Evolutionary conservation across 2,329 filamentous ascomycete species (phyloP), one percentile per base, ranked within the genome.

Genomic region (Fonsecaea monophora): DNA sequence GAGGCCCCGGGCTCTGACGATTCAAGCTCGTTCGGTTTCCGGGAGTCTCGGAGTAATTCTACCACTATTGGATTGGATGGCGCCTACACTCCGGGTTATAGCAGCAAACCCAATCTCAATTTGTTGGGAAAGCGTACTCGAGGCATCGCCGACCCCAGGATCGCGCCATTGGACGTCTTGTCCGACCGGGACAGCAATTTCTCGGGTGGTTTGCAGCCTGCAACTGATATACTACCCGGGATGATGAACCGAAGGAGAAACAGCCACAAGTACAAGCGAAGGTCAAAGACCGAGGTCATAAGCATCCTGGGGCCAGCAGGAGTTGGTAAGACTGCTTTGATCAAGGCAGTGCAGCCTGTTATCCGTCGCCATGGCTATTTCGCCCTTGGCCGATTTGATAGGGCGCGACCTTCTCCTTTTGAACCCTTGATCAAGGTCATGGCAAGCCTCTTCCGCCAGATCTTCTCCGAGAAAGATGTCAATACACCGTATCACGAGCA

Each of bases 401-500:
- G 84, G 60, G 82, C 85, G 18, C 84, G 84, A 70, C 83, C 83
- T 62, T 82, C 85, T 4, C 87, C 87, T 0, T 89, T 88, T 69
- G 87, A 89, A 63, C 85, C 87, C 0, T 82, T 89, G 42, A 78
- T 88, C 18, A 84, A 83, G 67, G 79, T 87, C n/a, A 81, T 89
- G 78, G 85, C 84, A 6, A 87, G 85, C 42, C 77, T 89, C 18
- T 85, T 89, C 64, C 82, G 87, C 32, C 87, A 89, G 68, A 88
- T 89, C 6, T 89, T 89, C 72, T 88, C 86, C 0, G 87, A 89
- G 73, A 83, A 84, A 40, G 86, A 89, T 74, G 84, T 89, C 15
- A 82, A 79, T 9, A 87, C 86, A 0, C 82, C 86, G 0, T 89
- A 89, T 67, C 87, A 89, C 71, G 82, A 86, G 66, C 84, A 82